phyloP scores from a whole-genome alignment of 2,329 filamentous ascomycete genomes.

The Cladosporium sp. region DNA sequence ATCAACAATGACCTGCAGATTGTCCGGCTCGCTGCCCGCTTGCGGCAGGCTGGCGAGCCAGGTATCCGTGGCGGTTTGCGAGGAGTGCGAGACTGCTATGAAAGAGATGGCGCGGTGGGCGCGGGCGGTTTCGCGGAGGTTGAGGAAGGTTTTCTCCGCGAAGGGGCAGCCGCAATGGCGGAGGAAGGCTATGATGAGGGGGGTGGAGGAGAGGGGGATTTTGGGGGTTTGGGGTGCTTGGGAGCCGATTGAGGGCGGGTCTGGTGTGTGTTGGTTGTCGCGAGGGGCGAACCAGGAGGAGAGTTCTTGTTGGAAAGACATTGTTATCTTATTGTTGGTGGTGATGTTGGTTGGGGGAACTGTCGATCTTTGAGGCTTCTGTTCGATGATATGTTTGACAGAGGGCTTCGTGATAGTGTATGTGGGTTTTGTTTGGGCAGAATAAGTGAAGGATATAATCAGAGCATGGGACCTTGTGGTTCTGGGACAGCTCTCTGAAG shows the following conservation, averaged over 20 bases:
- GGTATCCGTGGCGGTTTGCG: constrained; percentile 52
- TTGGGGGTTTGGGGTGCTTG: constrained; percentile 57
- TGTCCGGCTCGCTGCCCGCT: constrained; percentile 56
- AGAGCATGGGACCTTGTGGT: not conserved
- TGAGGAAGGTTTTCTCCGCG: constrained; percentile 51
- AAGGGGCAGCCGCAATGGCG: constrained; percentile 75
- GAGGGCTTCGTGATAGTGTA: no score
- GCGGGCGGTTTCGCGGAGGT: constrained; percentile 54
- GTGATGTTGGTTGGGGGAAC: not conserved
- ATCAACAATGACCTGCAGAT: constrained; percentile 62
- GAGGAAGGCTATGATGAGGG: constrained; percentile 66
- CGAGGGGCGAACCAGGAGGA: constrained; percentile 45
- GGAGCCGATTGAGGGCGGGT: constrained; percentile 48
- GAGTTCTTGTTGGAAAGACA: constrained; percentile 44
- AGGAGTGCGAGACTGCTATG: constrained; percentile 64
- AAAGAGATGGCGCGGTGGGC: constrained; percentile 55
- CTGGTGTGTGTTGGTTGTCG: constrained; percentile 32
- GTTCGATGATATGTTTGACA: not conserved
- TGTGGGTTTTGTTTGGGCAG: not conserved
- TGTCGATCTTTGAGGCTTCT: not conserved
- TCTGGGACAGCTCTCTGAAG: no score
- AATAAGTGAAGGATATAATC: not conserved
- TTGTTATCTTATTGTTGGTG: constrained; percentile 20
- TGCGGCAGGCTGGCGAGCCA: constrained; percentile 52
- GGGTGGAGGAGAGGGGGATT: constrained; percentile 55